Conservation (phyloP, 2,329 filamentous ascomycete genomes). For the Ophiostoma populinum region DNA sequence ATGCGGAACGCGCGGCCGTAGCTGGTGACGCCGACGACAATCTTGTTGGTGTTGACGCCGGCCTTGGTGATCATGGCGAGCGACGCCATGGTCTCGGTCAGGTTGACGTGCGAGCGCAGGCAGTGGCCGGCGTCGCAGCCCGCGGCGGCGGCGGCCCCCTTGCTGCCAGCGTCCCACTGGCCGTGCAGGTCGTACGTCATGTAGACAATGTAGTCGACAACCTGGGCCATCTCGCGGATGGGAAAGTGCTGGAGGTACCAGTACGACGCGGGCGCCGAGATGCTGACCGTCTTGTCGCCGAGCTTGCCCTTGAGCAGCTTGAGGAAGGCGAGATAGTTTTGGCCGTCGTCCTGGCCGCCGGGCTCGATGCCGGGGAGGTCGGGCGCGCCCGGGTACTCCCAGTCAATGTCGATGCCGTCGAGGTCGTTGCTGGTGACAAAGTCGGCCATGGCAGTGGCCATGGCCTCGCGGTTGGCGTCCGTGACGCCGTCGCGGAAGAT, state of each 20-base stretch:
- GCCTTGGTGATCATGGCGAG: slow-evolving; percentile 23
- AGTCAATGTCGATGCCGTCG: slow-evolving; percentile 9
- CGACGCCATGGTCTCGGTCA: slow-evolving; percentile 18
- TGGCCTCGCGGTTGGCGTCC: slow-evolving; percentile 4
- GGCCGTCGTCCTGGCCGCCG: slow-evolving; percentile 14
- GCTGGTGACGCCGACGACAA: slow-evolving; percentile 18
- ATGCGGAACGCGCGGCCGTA: slow-evolving; percentile 21
- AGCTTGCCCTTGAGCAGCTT: slow-evolving; percentile 12
- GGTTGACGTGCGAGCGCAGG: slow-evolving; percentile 20
- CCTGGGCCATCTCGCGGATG: slow-evolving; percentile 14
- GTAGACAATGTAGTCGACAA: slow-evolving; percentile 19
- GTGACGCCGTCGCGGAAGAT: slow-evolving; percentile 18
- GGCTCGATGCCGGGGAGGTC: slow-evolving; percentile 17
- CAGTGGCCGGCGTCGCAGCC: slow-evolving; percentile 18
- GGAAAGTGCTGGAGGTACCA: slow-evolving; percentile 19
- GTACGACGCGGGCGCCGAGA: slow-evolving; percentile 16
- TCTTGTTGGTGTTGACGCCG: slow-evolving; percentile 14
- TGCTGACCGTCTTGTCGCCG: slow-evolving; percentile 13
- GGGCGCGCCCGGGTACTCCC: slow-evolving; percentile 8
- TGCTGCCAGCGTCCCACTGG: slow-evolving; percentile 20
- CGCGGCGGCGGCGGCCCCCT: slow-evolving; percentile 1
- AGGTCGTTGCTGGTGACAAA: slow-evolving; percentile 4
- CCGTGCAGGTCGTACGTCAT: slow-evolving; percentile 22
- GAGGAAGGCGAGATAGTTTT: slow-evolving; percentile 21
- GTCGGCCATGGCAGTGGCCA: slow-evolving; percentile 7